Evolutionary conservation across 352 stramenopile genomes (phyloP), one percentile per base, ranked within the genome.

Genomic region (Pythium utonaiense): DNA sequence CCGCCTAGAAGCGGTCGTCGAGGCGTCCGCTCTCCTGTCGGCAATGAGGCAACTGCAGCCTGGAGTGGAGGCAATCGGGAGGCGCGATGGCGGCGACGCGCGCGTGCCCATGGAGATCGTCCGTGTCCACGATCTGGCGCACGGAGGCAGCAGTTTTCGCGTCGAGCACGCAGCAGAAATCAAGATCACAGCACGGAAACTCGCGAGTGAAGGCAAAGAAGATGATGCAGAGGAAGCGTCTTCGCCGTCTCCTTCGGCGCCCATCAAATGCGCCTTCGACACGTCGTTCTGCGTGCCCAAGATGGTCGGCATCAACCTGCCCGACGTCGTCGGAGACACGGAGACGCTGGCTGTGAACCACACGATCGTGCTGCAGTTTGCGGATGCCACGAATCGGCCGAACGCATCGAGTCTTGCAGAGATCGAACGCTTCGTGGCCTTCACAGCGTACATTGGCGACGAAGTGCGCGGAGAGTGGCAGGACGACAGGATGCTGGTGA

Each of bases 361-460:
- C 54, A 60, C 64, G 8, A 66, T 93, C 45, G 57, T 78, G 30
- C 33, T 93, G 16, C 63, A 80, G 51, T 93, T 91, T 50, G 56
- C 72, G 2, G 63, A 75, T 25, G 38, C 75, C 3, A 93, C 83
- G 6, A 91, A 84, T 44, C 61, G 58, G 10, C 80, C 81, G 21
- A 44, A 45, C 19, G 70, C 60, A 3, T 30, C 16, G 6, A 67
- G 69, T 0, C 78, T 73, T 16, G 27, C 69, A 6, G 62, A 72
- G 3, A 73, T 93, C n/a, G 65, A 73, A 31, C 30, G 28, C 1
- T 75, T 86, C 48, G 66, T 93, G 3, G 28, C 17, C 13, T 87
- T 93, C 53, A 66, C 74, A 8, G 64, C 72, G 33, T 87, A 91
- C 58, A 53, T 93, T 59, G 83, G 80, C 38, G 71, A 86, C 21